phyloP scores from a whole-genome alignment of 2,329 filamentous ascomycete genomes.

The Macrophomina tecta region DNA sequence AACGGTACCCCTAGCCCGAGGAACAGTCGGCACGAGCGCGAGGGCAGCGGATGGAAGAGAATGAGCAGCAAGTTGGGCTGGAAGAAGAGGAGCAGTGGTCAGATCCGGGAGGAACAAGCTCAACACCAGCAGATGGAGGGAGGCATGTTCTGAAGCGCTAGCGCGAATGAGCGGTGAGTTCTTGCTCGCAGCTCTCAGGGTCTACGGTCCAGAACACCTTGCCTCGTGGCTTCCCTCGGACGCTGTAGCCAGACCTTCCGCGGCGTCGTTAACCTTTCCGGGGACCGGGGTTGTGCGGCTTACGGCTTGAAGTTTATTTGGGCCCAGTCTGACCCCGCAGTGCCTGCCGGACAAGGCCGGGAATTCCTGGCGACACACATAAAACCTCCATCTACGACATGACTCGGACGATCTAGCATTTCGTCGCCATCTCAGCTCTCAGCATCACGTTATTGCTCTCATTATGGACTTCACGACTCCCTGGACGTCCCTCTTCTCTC shows the following conservation, averaged over 20 bases:
- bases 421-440: background rate
- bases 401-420: constrained; percentile 12
- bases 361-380: background rate
- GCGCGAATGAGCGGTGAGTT: background rate
- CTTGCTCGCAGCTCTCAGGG: constrained; percentile 6
- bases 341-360: constrained; percentile 10
- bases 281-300: constrained; percentile 10
- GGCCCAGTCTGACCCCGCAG: constrained; percentile 19
- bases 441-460: background rate
- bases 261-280: constrained; percentile 18
- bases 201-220: constrained; percentile 4
- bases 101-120: constrained; percentile 25
- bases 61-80: constrained; percentile 50
- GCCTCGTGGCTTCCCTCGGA: background rate
- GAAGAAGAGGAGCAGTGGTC: constrained; percentile 37
- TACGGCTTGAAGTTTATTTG: constrained; percentile 20
- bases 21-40: constrained; percentile 45
- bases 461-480: background rate
- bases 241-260: constrained; percentile 19
- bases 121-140: constrained; percentile 27
- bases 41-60: constrained; percentile 45
- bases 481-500: background rate
- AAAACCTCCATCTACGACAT: constrained; percentile 11
- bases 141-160: constrained; percentile 22
- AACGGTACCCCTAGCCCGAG: constrained; percentile 45